Evolutionary conservation across 176 grass and related monocot genomes (phyloP).

Genomic region (Alopecurus myosuroides): DNA sequence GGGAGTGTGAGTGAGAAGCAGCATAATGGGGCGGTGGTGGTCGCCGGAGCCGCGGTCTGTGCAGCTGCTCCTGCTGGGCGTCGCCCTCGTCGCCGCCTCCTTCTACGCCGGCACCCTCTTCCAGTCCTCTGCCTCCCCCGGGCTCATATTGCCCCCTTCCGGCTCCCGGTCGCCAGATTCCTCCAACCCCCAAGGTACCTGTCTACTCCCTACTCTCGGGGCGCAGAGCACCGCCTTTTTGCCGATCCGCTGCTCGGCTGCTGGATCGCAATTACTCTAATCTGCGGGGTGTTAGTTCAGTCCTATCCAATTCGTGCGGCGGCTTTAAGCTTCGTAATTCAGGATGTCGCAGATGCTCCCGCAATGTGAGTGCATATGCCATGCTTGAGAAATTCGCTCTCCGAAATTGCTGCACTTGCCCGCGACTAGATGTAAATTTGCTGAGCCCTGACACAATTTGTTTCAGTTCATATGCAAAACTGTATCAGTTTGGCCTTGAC

Average conservation of each 20-base stretch:
- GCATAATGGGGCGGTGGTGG: slow-evolving; percentile 36
- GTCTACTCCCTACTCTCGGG: not conserved
- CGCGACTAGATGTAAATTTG: not conserved
- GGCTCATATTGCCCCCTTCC: slow-evolving; percentile 5
- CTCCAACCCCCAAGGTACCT: slow-evolving; percentile 21
- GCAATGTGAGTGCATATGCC: not conserved
- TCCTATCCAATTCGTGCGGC: not conserved
- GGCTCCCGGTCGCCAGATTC: slow-evolving; percentile 15
- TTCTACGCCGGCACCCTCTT: slow-evolving; percentile 91
- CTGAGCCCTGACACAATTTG: not conserved
- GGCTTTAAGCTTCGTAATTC: not conserved
- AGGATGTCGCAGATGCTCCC: not conserved
- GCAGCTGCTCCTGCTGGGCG: slow-evolving; percentile 46
- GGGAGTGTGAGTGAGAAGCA: slow-evolving; percentile 1
- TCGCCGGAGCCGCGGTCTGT: slow-evolving; percentile 50
- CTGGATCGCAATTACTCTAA: not conserved
- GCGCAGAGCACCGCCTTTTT: too few species aligned
- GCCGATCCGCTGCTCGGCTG: not conserved
- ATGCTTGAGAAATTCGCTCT: not conserved
- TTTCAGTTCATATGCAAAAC: not conserved
- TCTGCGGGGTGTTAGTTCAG: not conserved
- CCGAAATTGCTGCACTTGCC: not conserved
- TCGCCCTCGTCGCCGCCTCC: slow-evolving; percentile 54
- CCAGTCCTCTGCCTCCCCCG: slow-evolving; percentile 28
- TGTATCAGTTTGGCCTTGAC: not conserved